phyloP scores from a whole-genome alignment of 495 filamentous ascomycete genomes.

The Ramalina peruviana region DNA sequence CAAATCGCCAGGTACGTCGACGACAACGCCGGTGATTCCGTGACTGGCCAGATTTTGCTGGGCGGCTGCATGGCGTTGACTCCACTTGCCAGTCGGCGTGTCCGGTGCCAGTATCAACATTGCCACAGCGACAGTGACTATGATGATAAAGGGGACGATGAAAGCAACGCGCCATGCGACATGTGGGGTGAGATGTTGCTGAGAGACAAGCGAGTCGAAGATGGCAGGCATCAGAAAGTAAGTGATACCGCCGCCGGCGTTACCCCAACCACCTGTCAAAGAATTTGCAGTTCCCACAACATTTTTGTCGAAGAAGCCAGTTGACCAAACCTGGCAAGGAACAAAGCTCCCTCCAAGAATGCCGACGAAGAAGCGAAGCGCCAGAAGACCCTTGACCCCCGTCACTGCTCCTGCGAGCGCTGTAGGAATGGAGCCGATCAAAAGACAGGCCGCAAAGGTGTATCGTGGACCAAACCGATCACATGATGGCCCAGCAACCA shows the following conservation, averaged over 20 bases:
- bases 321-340: constrained; percentile 93
- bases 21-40: constrained; percentile 29
- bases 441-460: constrained; percentile 63
- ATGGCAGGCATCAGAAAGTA: constrained; percentile 91
- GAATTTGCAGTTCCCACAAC: constrained; percentile 86
- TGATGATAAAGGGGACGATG: constrained; percentile 68
- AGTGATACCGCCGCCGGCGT: constrained; percentile 78
- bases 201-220: constrained; percentile 60
- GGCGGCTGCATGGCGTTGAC: constrained; percentile 46
- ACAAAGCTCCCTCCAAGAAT: constrained; percentile 87
- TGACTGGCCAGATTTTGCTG: constrained; percentile 30
- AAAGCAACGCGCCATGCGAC: constrained; percentile 77
- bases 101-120: constrained; percentile 71
- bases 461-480: constrained; percentile 72
- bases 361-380: constrained; percentile 81
- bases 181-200: constrained; percentile 42
- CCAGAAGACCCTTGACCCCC: constrained; percentile 54
- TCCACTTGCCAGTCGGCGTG: constrained; percentile 74
- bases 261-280: constrained; percentile 74
- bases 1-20: constrained; percentile 40
- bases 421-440: constrained; percentile 69
- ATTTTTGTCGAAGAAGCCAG: constrained; percentile 92
- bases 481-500: constrained; percentile 72
- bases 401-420: constrained; percentile 67
- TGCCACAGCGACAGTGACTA: constrained; percentile 45